These are phyloP conservation scores for Eucalyptus erythrocorys DNA, from an alignment of 345 rosid genomes.

Conservation along the genomic window DNA sequence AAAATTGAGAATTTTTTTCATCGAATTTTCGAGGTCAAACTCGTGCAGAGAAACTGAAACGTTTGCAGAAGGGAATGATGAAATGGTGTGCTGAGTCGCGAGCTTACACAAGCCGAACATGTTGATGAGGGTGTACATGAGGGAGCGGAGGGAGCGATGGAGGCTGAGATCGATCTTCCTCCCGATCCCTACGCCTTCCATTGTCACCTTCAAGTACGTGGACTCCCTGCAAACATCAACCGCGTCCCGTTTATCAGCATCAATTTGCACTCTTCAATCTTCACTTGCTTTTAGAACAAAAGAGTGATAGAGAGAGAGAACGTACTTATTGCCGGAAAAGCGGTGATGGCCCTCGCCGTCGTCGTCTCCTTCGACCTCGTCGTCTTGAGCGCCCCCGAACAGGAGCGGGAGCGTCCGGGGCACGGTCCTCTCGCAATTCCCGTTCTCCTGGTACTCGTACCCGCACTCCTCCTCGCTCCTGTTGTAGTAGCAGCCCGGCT, in stretches of 20 bases:
- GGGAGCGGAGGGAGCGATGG: slow-evolving; percentile 12
- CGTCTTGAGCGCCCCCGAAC: slow-evolving; percentile 9
- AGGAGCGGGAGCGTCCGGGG: slow-evolving; percentile 25
- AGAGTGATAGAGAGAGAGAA: neutral
- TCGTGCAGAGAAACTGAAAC: neutral
- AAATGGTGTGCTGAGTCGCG: neutral
- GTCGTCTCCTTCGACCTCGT: slow-evolving; percentile 2
- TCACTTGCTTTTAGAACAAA: neutral
- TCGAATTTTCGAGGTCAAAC: neutral
- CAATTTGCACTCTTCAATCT: neutral
- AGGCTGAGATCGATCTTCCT: slow-evolving; percentile 31
- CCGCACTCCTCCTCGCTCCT: neutral
- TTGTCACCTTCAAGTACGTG: slow-evolving; percentile 33
- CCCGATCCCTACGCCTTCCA: slow-evolving; percentile 42
- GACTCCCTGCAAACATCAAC: neutral
- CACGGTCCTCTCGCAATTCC: neutral
- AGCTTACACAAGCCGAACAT: slow-evolving; percentile 32
- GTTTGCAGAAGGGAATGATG: neutral
- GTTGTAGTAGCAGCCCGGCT: neutral
- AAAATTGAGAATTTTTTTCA: neutral
- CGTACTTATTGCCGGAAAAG: neutral
- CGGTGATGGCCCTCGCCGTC: neutral
- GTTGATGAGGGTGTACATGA: slow-evolving; percentile 11
- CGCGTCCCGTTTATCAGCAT: neutral
- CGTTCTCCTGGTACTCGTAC: neutral